phyloP scores from a whole-genome alignment of 1,284 basidiomycete species.

The Ustilago crameri region DNA sequence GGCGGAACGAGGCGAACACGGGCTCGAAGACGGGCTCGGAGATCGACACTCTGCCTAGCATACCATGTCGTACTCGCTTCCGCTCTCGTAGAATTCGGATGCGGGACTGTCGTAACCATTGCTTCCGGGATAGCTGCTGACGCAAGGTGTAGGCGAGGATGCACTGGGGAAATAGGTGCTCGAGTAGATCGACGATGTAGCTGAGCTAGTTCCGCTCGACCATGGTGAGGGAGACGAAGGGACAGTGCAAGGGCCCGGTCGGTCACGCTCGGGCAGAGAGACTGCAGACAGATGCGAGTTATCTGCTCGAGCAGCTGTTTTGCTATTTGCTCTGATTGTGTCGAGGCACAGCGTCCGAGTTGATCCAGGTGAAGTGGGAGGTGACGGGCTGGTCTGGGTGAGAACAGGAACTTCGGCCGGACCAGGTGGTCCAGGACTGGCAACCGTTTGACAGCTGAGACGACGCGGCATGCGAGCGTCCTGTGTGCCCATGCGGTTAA shows the following conservation, averaged over 20 bases:
- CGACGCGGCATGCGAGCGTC: slow-evolving; percentile 16
- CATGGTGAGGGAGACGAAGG: slow-evolving; percentile 24
- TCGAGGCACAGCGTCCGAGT: neutral
- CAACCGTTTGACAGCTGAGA: slow-evolving; percentile 25
- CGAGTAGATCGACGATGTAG: slow-evolving; percentile 43
- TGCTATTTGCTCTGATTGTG: neutral
- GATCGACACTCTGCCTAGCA: slow-evolving; percentile 14
- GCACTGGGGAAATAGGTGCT: slow-evolving; percentile 42
- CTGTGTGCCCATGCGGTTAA: neutral
- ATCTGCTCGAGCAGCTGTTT: neutral
- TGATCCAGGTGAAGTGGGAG: slow-evolving; percentile 27
- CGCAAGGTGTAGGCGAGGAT: slow-evolving; percentile 17
- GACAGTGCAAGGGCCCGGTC: slow-evolving; percentile 13
- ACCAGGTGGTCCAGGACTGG: slow-evolving; percentile 1
- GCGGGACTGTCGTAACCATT: slow-evolving; percentile 61
- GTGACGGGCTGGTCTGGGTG: slow-evolving; percentile 45
- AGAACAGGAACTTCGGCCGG: slow-evolving; percentile 29
- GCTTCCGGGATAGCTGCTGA: slow-evolving; percentile 33
- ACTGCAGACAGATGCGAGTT: neutral
- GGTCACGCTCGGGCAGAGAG: slow-evolving; percentile 8
- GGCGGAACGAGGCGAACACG: neutral
- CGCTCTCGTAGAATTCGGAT: slow-evolving; percentile 64
- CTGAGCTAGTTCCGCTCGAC: slow-evolving; percentile 32
- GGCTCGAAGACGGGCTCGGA: neutral
- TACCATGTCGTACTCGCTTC: slow-evolving; percentile 64